Conservation (phyloP, 345 rosid species). For the Pelargonium nanum region DNA sequence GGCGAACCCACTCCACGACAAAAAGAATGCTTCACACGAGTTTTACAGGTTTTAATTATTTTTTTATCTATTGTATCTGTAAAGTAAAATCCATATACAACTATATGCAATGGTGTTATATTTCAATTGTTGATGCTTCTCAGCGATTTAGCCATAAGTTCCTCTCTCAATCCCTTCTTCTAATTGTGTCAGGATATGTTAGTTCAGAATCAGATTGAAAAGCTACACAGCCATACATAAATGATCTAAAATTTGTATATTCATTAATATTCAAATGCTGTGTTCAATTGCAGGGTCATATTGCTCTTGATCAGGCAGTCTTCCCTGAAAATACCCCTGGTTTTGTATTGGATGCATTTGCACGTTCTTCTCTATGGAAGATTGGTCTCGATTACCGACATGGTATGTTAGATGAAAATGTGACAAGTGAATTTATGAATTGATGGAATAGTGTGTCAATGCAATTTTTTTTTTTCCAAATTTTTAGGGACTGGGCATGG, state of each 20-base stretch:
- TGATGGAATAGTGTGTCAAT: background rate
- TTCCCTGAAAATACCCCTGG: slow-evolving; percentile 93
- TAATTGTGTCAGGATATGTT: background rate
- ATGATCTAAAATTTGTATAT: too few species aligned
- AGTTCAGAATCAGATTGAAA: too few species aligned
- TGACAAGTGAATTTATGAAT: background rate
- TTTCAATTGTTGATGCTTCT: background rate
- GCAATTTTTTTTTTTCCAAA: slow-evolving; percentile 9
- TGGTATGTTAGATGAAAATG: slow-evolving; percentile 33
- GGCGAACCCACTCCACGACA: slow-evolving; percentile 67
- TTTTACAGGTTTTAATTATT: slow-evolving; percentile 50
- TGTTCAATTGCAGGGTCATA: slow-evolving; percentile 66
- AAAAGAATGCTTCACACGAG: slow-evolving; percentile 90
- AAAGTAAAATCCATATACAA: background rate
- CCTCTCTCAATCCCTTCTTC: background rate
- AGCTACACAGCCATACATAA: too few species aligned
- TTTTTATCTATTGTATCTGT: background rate
- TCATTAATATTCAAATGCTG: background rate
- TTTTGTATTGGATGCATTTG: slow-evolving; percentile 86
- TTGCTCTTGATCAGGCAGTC: slow-evolving; percentile 87
- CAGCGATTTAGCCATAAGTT: background rate
- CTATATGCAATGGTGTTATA: background rate
- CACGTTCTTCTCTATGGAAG: slow-evolving; percentile 91
- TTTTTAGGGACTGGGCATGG: slow-evolving; percentile 88
- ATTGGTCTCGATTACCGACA: slow-evolving; percentile 95